Evolutionary conservation across 345 rosid genomes (phyloP).

Genomic region (Sonneratia caseolaris): DNA sequence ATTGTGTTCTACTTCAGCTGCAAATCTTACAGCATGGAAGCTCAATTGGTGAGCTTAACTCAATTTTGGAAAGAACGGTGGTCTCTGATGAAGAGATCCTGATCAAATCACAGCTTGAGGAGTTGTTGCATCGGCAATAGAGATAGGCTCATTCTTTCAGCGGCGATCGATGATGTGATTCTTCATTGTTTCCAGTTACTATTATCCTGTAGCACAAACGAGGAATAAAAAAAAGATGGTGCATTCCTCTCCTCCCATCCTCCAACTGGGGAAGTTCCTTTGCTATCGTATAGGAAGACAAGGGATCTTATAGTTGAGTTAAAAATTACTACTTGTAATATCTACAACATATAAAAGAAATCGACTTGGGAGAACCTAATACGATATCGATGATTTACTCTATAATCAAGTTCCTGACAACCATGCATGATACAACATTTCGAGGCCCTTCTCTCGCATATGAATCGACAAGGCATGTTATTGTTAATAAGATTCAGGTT

Average conservation of each 20-base stretch:
- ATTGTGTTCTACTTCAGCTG: slow-evolving; percentile 87
- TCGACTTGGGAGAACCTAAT: neutral
- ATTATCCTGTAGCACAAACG: neutral
- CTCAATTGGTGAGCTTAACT: slow-evolving; percentile 31
- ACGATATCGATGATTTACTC: too few relatives aligned
- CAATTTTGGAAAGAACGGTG: slow-evolving; percentile 37
- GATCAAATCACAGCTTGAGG: slow-evolving; percentile 12
- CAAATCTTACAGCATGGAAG: slow-evolving; percentile 48
- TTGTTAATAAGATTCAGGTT: too few relatives aligned
- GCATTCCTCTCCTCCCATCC: neutral
- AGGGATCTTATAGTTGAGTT: neutral
- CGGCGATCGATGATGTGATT: neutral
- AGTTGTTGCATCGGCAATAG: neutral
- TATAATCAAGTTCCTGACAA: too few relatives aligned
- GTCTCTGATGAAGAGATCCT: slow-evolving; percentile 18
- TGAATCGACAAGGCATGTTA: too few relatives aligned
- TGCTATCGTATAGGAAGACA: neutral
- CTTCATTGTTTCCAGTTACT: neutral
- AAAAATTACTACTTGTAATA: neutral
- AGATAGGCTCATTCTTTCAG: neutral
- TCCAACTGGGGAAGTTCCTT: neutral
- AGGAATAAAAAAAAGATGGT: neutral
- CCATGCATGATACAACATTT: too few relatives aligned
- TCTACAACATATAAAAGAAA: neutral
- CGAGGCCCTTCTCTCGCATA: too few relatives aligned